phyloP scores from a whole-genome alignment of 2,329 filamentous ascomycete species.

The Akanthomyces muscarius region DNA sequence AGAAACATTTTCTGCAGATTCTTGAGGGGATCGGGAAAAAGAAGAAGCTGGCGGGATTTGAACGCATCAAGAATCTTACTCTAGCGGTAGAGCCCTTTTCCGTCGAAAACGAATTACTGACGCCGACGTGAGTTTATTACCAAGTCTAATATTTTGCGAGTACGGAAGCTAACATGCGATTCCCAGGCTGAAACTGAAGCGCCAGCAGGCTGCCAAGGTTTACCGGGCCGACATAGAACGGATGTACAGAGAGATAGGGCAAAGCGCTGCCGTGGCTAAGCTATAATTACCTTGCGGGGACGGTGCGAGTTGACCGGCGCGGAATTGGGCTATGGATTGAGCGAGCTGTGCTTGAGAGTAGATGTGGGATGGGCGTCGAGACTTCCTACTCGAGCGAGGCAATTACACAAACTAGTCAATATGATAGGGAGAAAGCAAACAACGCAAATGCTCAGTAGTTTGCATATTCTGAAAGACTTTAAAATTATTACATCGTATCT shows the following conservation, averaged over 20 bases:
- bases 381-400: too few relatives aligned
- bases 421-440: too few relatives aligned
- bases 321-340: too few relatives aligned
- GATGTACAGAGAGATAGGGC: conserved; percentile 54
- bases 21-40: conserved; percentile 74
- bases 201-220: conserved; percentile 50
- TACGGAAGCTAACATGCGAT: conserved; percentile 16
- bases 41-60: conserved; percentile 88
- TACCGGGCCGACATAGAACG: conserved; percentile 51
- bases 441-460: too few relatives aligned
- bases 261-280: conserved; percentile 39
- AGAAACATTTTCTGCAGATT: conserved; percentile 70
- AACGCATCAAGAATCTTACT: conserved; percentile 70
- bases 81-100: conserved; percentile 86
- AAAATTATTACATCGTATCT: neutral
- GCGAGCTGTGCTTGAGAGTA: too few relatives aligned
- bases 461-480: too few relatives aligned
- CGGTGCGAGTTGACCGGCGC: too few relatives aligned
- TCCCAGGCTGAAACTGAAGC: conserved; percentile 55
- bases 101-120: conserved; percentile 86
- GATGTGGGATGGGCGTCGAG: too few relatives aligned
- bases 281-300: conserved; percentile 29
- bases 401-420: too few relatives aligned
- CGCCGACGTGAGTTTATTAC: conserved; percentile 68
- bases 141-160: neutral